Evolutionary conservation across 257 asterid genomes (phyloP).

Genomic region (Penstemon barbatus): DNA sequence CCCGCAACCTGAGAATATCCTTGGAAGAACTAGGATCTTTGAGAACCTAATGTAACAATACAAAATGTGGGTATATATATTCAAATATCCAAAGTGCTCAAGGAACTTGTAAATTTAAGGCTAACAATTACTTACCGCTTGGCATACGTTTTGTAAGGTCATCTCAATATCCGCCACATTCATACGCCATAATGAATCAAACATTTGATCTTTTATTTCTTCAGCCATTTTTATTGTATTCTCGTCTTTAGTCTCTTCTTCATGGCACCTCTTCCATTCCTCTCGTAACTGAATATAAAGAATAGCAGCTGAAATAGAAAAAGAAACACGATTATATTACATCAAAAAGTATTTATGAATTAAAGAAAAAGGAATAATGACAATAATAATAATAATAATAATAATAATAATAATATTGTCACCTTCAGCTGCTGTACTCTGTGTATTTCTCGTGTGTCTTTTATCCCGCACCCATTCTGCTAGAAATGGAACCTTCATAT

Average conservation of each 20-base stretch:
- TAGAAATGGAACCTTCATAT: constrained; percentile 77
- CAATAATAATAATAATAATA: too few relatives aligned
- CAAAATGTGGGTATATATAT: not conserved
- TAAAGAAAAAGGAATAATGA: not conserved
- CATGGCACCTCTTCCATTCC: constrained; percentile 58
- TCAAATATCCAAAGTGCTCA: not conserved
- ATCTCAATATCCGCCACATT: constrained; percentile 81
- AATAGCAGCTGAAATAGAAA: constrained; percentile 54
- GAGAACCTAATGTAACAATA: constrained; percentile 54
- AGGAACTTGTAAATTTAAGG: not conserved
- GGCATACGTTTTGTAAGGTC: constrained; percentile 70
- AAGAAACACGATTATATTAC: constrained; percentile 11
- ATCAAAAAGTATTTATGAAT: not conserved
- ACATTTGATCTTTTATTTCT: constrained; percentile 59
- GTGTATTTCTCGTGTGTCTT: constrained; percentile 67
- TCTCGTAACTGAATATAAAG: constrained; percentile 63
- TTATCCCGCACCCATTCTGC: constrained; percentile 89
- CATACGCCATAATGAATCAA: constrained; percentile 76
- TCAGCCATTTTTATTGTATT: constrained; percentile 47
- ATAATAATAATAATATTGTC: constrained; percentile 15
- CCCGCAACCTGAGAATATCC: constrained; percentile 64
- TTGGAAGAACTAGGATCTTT: constrained; percentile 62
- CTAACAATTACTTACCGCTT: constrained; percentile 48
- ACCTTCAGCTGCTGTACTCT: constrained; percentile 85
- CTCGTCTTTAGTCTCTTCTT: constrained; percentile 57